Percentiles rank a stretch among this genome's conserved stretches.
phyloP scores from a whole-genome alignment of 495 filamentous ascomycete genomes.

The Clavariopsis aquatica region DNA sequence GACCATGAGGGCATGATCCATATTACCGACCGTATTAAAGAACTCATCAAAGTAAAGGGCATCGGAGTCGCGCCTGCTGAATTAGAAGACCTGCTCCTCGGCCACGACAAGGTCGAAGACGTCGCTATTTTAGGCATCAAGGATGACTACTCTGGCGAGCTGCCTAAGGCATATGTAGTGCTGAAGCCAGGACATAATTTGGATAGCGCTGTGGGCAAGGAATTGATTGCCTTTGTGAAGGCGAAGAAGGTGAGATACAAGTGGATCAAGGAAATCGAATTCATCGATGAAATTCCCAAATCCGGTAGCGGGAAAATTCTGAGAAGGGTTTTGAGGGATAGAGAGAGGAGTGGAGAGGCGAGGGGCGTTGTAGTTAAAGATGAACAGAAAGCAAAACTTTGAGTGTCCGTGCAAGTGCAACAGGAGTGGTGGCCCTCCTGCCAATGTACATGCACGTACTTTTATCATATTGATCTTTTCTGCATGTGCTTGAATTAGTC shows the following conservation, averaged over 20 bases:
- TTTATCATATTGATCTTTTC: too few relatives aligned
- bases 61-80: slow-evolving; percentile 71
- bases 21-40: slow-evolving; percentile 77
- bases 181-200: slow-evolving; percentile 5
- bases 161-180: slow-evolving; percentile 61
- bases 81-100: slow-evolving; percentile 64
- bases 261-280: slow-evolving; percentile 66
- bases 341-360: slow-evolving; percentile 34
- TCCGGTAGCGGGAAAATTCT: slow-evolving; percentile 69
- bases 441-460: too few relatives aligned
- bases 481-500: neutral
- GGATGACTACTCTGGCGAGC: slow-evolving; percentile 64
- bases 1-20: slow-evolving; percentile 60
- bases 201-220: slow-evolving; percentile 7
- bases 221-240: slow-evolving; percentile 57
- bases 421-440: too few relatives aligned
- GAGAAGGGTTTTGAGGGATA: slow-evolving; percentile 57
- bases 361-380: slow-evolving; percentile 46
- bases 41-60: slow-evolving; percentile 76
- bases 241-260: slow-evolving; percentile 65
- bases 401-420: neutral
- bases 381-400: slow-evolving; percentile 48
- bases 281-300: slow-evolving; percentile 65
- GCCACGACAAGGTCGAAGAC: slow-evolving; percentile 60
- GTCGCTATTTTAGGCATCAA: slow-evolving; percentile 58